A percentile compares a stretch with the other conserved stretches of the same genome.
These are phyloP conservation scores for Pelargonium citronellum DNA, from an alignment of 441 rosid genomes.

Conservation along the genomic window DNA sequence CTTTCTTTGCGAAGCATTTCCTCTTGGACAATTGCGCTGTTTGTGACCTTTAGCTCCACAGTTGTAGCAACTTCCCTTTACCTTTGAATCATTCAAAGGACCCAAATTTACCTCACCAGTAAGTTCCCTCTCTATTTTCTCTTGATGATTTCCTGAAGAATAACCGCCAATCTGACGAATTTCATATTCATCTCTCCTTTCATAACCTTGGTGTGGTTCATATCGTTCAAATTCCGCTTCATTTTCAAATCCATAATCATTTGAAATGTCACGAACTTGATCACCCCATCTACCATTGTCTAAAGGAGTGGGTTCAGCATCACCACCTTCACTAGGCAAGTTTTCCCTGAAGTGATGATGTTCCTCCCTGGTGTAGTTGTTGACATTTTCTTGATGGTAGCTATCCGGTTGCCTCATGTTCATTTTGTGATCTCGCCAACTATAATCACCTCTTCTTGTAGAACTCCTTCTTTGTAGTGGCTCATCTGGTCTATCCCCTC, in stretches of 20 bases:
- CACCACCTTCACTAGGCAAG: constrained; percentile 21
- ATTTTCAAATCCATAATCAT: constrained; percentile 25
- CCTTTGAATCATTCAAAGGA: constrained; percentile 17
- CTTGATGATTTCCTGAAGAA: constrained; percentile 21
- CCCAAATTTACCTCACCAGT: constrained; percentile 20
- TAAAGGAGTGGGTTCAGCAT: constrained; percentile 16
- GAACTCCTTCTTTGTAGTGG: constrained; percentile 18
- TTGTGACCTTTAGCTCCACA: constrained; percentile 41
- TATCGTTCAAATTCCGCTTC: constrained; percentile 30
- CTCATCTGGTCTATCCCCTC: constrained; percentile 23
- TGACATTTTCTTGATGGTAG: constrained; percentile 8
- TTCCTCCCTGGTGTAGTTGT: constrained; percentile 21
- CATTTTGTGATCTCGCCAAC: constrained; percentile 18
- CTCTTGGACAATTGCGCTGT: constrained; percentile 29
- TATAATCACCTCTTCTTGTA: constrained; percentile 18
- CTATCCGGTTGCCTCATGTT: constrained; percentile 19
- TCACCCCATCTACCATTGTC: constrained; percentile 41
- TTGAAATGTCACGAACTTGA: constrained; percentile 23
- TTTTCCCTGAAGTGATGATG: constrained; percentile 24
- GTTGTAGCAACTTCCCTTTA: constrained; percentile 25
- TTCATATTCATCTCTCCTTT: constrained; percentile 23
- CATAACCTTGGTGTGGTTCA: constrained; percentile 27
- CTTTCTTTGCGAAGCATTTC: constrained; percentile 23
- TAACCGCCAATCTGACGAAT: constrained; percentile 18
- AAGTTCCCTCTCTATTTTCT: constrained; percentile 13